Evolutionary conservation across 768 basidiomycete genomes (phyloP), one percentile per base, ranked within the genome.

Genomic region (Nidularia pulvinata): DNA sequence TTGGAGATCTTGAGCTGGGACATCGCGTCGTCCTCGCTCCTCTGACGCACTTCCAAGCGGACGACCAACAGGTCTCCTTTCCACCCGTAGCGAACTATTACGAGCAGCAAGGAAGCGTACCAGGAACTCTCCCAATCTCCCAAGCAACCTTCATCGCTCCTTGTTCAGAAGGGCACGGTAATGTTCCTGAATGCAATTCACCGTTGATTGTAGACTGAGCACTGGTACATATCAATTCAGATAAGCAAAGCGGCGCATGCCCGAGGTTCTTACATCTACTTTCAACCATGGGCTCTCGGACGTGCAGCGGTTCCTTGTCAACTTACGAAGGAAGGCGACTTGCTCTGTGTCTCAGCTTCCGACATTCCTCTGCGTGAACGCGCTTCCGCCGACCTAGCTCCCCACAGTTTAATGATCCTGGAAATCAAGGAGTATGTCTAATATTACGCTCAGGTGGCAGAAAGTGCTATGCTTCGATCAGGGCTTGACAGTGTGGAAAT

Each of bases 141-240:
- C 85, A 89, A 64, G 85, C 74, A 0, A 83, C 83, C 1, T 68
- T 77, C 49, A 78, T 89, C 47, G 74, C 79, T 0, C 62, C 66
- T 1, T 59, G 75, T 11, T 83, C 84, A 0, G 82, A 79, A 2
- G 85, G 83, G 1, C 72, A 67, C 42, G 48, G 53, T 1, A 66
- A 82, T 51, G 75, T 79, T 0, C 89, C 88, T 1, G 89, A 88
- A 51, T 89, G 80, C 74, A 82, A 64, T n/a, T 63, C 77, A 2
- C 82, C 78, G 22, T 89, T 93, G 57, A 76, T 85, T 34, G 59
- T 53, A 0, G 79, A 67, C 0, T 89, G 85, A 86, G 82, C 80
- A 60, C 59, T 74, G 67, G 81, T 76, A n/a, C 46, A 55, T 53
- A 77, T 54, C 60, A 19, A 6, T 30, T 9, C 46, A 84, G 82